Base-by-base conservation (phyloP, 2,329 filamentous ascomycete genomes). In the Cladosporium sp. region DNA sequence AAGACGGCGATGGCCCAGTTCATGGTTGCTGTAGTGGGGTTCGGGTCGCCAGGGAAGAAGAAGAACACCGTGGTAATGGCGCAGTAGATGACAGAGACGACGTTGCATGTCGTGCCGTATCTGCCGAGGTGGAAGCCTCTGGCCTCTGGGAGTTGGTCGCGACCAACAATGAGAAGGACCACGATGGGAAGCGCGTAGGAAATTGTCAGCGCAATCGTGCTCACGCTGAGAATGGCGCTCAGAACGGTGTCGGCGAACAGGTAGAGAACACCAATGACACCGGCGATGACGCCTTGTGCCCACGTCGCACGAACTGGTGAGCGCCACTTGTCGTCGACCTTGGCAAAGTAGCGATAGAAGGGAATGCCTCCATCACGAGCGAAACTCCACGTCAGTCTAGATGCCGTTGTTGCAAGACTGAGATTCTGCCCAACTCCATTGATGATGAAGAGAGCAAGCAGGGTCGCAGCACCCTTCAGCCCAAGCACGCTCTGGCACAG, bases 401-500 rank as follows among this genome's bases (percentile, higher is more conserved):
- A 64, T 13, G 61, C 64, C 13, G 65, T 67, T 59, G 60, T 83
- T 2, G 78, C 80, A 60, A 81, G 78, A 47, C 74, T 79, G 58
- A 82, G 72, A 8, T 77, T 80, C 63, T 83, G 80, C 1, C 80
- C 79, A 0, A 83, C 56, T 35, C 80, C 80, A 59, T 83, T 83
- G 68, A 83, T 76, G 42, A 81, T 80, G 66, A 84, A 83, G 0
- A 84, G 70, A 0, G 75, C 71, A 20, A 83, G 66, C 6, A 83
- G 70, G 0, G 74, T 73, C 1, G 75, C 73, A 10, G 34, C 79
- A 76, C 74, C 75, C 2, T 74, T 67, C 17, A 76, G 79, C 1
- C 75, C 70, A 1, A 80, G 80, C 1, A 77, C 77, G 35, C 82
- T 75, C 60, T 75, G 75, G 58, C 84, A 84, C 20, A 85, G 77